Evolutionary conservation across 208 protist genomes (phyloP), one percentile per base, ranked within the genome.

Genomic region (Acanthamoeba healyi): DNA sequence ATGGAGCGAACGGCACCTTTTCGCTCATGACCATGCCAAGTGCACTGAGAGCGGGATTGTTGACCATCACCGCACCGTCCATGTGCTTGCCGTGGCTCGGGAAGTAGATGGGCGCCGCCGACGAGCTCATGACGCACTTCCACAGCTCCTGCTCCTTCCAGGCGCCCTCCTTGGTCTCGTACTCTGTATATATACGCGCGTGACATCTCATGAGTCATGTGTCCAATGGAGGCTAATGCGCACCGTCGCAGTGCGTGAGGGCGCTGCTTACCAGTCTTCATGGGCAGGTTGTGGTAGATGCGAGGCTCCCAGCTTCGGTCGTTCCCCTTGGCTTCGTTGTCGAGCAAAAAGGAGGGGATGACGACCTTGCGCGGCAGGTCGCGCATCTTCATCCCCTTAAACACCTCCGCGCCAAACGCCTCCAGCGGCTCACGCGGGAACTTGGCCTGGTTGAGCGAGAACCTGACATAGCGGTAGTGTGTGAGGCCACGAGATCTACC

Each of bases 81-180:
- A 90, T 70, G 40, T 90, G 82, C 40, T 90, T 90, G 6, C 58
- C 58, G 34, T 72, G 58, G 29, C n/a, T 72, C 1, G 82, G 82
- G 58, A 90, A 90, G 82, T 72, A 90, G 82, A 90, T 90, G 17
- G 82, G 82, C 49, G 82, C 82, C 54, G 82, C 82, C 54, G 82
- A 63, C 40, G 82, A 90, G n/a, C 54, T 70, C 82, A 90, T n/a
- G 0, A 90, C 82, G 82, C 82, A 90, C 32, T 90, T 70, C 82
- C 82, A 90, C 29, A 90, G 82, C 56, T 72, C 49, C 38, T 72
- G 82, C 5, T 90, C 82, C 58, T 84, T 84, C 74, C 74, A 84
- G 42, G 74, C 74, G 1, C 74, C 42, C 32, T 84, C 74, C 42
- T 29, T 49, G 17, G 36, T 24, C 74, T 84, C 74, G 46, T 58